These are phyloP conservation scores for Dissophora globulifera DNA, from an alignment of 192 early-diverging fungal species.

Conservation along the genomic window DNA sequence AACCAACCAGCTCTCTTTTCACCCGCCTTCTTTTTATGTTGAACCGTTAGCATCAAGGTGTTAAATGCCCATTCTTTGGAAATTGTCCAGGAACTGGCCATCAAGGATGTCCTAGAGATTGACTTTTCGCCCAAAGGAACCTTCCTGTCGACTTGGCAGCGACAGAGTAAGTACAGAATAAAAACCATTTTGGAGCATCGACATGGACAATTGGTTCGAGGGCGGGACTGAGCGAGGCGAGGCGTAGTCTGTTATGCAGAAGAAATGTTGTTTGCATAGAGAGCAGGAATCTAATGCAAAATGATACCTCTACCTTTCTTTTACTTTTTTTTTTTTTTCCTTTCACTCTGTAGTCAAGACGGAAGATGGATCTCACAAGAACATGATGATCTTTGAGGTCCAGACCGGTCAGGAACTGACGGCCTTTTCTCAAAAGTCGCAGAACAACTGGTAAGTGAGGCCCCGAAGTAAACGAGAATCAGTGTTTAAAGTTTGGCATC, in stretches of 20 bases:
- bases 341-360: conserved; percentile 75
- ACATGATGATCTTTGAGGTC: conserved; percentile 85
- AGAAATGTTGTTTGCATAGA: too few species aligned
- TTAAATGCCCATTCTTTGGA: conserved; percentile 73
- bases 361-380: conserved; percentile 75
- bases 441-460: conserved; percentile 74
- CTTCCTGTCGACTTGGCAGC: conserved; percentile 91
- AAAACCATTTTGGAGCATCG: too few species aligned
- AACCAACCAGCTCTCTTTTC: not conserved
- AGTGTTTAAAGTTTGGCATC: too few species aligned
- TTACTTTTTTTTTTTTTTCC: conserved; percentile 9
- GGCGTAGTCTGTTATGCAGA: too few species aligned
- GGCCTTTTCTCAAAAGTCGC: conserved; percentile 85
- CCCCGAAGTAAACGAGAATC: too few species aligned
- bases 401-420: conserved; percentile 73
- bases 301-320: not conserved
- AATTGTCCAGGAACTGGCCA: conserved; percentile 70
- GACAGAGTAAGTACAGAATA: conserved; percentile 78
- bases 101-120: conserved; percentile 80
- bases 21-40: not conserved
- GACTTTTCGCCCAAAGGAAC: conserved; percentile 92
- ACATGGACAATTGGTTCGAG: too few species aligned
- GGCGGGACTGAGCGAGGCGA: too few species aligned
- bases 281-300: too few species aligned
- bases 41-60: conserved; percentile 72